phyloP scores from a whole-genome alignment of 2,329 filamentous ascomycete species.

The Fusarium sterilihyphosum region DNA sequence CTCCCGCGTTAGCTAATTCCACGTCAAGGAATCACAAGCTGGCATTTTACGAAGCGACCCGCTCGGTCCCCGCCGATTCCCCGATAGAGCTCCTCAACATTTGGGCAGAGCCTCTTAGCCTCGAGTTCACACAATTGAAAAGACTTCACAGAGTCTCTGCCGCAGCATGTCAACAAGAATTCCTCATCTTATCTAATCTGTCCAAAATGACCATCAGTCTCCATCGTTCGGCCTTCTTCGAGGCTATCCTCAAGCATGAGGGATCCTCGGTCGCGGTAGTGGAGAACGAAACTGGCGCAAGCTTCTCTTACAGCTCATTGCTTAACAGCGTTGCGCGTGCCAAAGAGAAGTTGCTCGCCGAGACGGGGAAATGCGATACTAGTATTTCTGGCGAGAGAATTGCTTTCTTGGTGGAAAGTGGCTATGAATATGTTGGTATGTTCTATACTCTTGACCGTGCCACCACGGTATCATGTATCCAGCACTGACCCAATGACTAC shows the following conservation, averaged over 20 bases:
- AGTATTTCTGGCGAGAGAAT: conserved; percentile 74
- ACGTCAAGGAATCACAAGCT: background rate
- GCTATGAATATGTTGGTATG: conserved; percentile 97
- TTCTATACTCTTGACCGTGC: accelerated
- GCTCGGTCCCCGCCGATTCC: background rate
- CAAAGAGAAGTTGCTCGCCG: background rate
- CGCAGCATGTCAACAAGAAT: background rate
- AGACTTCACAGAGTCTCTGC: background rate
- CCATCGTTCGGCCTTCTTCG: background rate
- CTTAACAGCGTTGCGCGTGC: background rate
- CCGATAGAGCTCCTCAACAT: background rate
- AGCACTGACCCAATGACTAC: too few species aligned
- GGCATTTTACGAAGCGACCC: background rate
- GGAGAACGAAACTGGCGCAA: background rate
- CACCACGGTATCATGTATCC: accelerated
- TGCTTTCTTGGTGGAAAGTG: conserved; percentile 93
- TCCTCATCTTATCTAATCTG: background rate
- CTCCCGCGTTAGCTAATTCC: background rate
- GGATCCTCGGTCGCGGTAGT: background rate
- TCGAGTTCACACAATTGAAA: background rate
- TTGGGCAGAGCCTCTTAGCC: background rate
- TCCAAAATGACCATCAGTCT: background rate
- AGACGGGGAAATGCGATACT: background rate
- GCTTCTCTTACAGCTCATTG: background rate
- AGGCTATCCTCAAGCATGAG: conserved; percentile 5